Conservation (phyloP, 176 grass and related monocot species). For the Aechmea fasciata region DNA sequence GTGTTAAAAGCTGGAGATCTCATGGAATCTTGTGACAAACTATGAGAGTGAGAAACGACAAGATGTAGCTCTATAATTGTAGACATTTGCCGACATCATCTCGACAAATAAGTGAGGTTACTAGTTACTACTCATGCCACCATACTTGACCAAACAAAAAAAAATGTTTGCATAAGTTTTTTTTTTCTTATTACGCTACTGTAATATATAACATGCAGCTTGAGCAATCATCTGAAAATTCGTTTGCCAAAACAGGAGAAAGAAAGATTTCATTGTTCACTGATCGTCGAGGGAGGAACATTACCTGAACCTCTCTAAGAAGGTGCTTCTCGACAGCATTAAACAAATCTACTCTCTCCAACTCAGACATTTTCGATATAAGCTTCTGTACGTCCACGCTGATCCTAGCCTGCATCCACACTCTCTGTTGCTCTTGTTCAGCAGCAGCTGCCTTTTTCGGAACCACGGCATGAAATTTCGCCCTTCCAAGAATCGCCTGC, state of each 20-base stretch:
- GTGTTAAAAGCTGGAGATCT: too few species aligned
- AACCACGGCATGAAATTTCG: constrained; percentile 98
- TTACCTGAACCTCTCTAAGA: constrained; percentile 80
- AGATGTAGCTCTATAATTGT: too few species aligned
- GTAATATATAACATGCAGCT: neutral
- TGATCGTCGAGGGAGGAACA: constrained; percentile 4
- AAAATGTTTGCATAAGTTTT: too few species aligned
- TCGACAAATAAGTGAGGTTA: too few species aligned
- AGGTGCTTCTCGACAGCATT: constrained; percentile 78
- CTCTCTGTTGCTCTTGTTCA: constrained; percentile 67
- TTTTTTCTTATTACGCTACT: too few species aligned
- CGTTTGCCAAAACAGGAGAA: neutral
- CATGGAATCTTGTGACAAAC: too few species aligned
- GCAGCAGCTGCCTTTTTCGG: constrained; percentile 59
- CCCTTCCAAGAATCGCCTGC: constrained; percentile 75
- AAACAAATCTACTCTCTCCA: constrained; percentile 93
- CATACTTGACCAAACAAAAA: too few species aligned
- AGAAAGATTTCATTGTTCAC: constrained; percentile 1
- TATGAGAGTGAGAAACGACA: too few species aligned
- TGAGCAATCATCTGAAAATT: neutral
- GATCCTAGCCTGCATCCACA: constrained; percentile 81
- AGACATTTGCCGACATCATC: too few species aligned
- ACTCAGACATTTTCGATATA: constrained; percentile 76
- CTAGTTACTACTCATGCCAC: too few species aligned
- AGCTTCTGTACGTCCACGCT: constrained; percentile 67